Evolutionary conservation across 2,329 filamentous ascomycete species (phyloP).

Genomic region (Salinomyces thailandicus): DNA sequence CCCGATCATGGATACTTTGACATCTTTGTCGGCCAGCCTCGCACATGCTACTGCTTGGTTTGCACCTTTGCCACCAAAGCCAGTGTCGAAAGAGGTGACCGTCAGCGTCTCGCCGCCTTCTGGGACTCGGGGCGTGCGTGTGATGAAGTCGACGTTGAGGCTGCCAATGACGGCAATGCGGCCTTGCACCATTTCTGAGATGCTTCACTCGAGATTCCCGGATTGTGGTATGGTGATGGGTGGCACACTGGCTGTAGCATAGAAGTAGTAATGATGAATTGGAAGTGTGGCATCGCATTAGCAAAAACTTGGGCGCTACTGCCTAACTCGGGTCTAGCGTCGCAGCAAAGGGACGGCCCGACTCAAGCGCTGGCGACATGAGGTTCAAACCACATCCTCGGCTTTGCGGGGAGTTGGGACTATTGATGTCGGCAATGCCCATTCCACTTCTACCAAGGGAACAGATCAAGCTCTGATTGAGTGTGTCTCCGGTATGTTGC

Average conservation of each 20-base stretch:
- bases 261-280: not conserved
- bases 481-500: constrained; percentile 62
- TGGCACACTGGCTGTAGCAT: not conserved
- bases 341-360: not conserved
- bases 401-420: no score
- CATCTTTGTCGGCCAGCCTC: constrained; percentile 19
- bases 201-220: no score
- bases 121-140: constrained; percentile 74
- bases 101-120: constrained; percentile 79
- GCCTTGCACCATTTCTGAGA: not conserved
- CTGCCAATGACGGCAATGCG: constrained; percentile 81
- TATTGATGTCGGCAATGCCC: no score
- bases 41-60: constrained; percentile 66
- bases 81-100: constrained; percentile 64
- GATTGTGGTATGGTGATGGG: not conserved
- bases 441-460: no score
- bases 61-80: constrained; percentile 84
- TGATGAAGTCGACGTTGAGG: constrained; percentile 88
- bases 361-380: not conserved
- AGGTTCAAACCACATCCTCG: no score
- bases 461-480: no score
- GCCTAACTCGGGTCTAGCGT: not conserved
- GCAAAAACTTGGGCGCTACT: constrained; percentile 1
- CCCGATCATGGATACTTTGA: constrained; percentile 41
- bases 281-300: not conserved